phyloP scores from a whole-genome alignment of 495 filamentous ascomycete species.

The Penicillium simplicissimum region DNA sequence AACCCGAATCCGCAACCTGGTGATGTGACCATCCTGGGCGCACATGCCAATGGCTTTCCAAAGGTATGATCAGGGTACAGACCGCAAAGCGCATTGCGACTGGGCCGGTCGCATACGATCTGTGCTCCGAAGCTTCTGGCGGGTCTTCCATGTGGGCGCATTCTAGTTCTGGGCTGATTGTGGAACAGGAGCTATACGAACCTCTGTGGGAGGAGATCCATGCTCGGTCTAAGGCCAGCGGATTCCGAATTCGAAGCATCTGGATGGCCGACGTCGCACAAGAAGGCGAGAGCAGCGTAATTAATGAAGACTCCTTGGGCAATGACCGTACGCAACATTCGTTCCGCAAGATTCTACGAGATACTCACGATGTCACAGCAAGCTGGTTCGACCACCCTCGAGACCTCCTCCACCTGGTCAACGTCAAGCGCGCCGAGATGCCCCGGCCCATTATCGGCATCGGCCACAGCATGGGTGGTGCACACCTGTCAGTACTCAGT shows the following conservation, averaged over 20 bases:
- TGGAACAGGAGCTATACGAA: conserved; percentile 75
- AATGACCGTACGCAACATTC: conserved; percentile 65
- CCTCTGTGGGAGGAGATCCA: conserved; percentile 82
- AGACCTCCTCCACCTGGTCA: conserved; percentile 86
- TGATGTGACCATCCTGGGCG: conserved; percentile 80
- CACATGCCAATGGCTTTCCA: conserved; percentile 88
- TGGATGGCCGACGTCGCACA: conserved; percentile 84
- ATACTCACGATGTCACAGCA: conserved; percentile 45
- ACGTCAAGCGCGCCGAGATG: conserved; percentile 80
- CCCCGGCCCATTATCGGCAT: conserved; percentile 84
- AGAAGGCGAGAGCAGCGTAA: conserved; percentile 70
- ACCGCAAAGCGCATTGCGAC: neutral
- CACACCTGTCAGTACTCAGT: conserved; percentile 54
- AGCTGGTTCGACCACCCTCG: conserved; percentile 85
- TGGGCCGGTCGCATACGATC: neutral
- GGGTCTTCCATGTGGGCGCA: neutral
- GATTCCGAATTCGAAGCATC: conserved; percentile 73
- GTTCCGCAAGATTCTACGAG: neutral
- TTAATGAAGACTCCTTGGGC: conserved; percentile 73
- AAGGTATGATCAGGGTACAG: conserved; percentile 55
- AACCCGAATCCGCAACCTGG: conserved; percentile 64
- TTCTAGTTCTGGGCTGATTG: conserved; percentile 2
- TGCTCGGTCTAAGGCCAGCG: conserved; percentile 47
- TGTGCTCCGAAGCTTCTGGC: neutral
- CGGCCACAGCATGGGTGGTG: conserved; percentile 87